Percentiles rank a stretch among this genome's conserved stretches.
Conservation (phyloP, 2,329 filamentous ascomycete genomes). For the Xylaria sp. region DNA sequence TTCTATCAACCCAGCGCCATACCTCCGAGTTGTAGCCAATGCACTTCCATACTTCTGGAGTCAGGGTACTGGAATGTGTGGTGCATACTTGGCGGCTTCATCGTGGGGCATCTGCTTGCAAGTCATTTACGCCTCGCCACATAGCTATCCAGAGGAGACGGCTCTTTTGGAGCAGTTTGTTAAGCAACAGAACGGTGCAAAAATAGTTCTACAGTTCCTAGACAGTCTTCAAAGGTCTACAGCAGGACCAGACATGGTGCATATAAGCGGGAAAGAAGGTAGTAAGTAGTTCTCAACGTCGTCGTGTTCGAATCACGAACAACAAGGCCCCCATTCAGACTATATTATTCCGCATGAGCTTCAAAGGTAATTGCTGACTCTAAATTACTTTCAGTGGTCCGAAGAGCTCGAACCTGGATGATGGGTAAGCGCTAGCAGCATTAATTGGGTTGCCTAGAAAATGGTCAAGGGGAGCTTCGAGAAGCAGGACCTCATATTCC, state of each 20-base stretch:
- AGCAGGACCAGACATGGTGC: slow-evolving; percentile 16
- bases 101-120: slow-evolving; percentile 31
- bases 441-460: background rate
- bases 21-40: slow-evolving; percentile 26
- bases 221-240: slow-evolving; percentile 28
- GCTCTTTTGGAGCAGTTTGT: slow-evolving; percentile 16
- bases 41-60: slow-evolving; percentile 38
- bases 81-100: slow-evolving; percentile 29
- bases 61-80: slow-evolving; percentile 27
- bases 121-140: slow-evolving; percentile 12
- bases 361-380: background rate
- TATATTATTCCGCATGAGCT: background rate
- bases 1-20: slow-evolving; percentile 23
- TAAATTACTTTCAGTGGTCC: slow-evolving; percentile 11
- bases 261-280: slow-evolving; percentile 25
- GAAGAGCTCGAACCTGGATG: slow-evolving; percentile 34
- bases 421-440: slow-evolving; percentile 20
- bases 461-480: background rate
- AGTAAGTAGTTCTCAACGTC: slow-evolving; percentile 12
- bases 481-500: background rate
- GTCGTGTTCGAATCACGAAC: background rate
- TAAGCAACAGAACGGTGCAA: background rate
- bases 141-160: slow-evolving; percentile 20
- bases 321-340: background rate
- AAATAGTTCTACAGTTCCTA: slow-evolving; percentile 24